Evolutionary conservation across 768 basidiomycete genomes (phyloP), one percentile per base, ranked within the genome.

Genomic region (Collybiopsis confluens): DNA sequence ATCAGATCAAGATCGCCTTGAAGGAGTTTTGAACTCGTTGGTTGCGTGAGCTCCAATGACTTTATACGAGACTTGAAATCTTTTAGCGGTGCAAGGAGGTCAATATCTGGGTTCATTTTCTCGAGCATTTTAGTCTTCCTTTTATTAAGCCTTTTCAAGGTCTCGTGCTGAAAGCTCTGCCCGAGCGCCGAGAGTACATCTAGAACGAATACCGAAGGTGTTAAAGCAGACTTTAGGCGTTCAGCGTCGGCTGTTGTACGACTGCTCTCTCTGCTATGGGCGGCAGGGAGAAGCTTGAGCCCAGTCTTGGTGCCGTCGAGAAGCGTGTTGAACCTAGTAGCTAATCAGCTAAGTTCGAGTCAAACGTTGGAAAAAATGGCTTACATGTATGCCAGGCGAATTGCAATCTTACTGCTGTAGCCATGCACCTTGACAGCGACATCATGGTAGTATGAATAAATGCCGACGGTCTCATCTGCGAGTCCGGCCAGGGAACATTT

Each of bases 241-340:
- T 15, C 15, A 6, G 8, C n/a, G 38, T 40, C 38, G 15, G 4
- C 8, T 4, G 38, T 9, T 15, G 72, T 87, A 5, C 24, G 40
- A 2, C 55, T 56, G 21, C 50, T 56, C 59, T 90, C 85, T 0
- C 54, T 13, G 0, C 69, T 54, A 40, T 79, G 78, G 2, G 82
- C 63, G 0, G 63, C 58, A 0, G 46, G 33, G 52, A 73, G 77
- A 44, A 89, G 74, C 2, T 74, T 73, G 5, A 79, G 72, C 0
- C 88, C 88, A 18, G 83, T 83, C 64, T 90, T 90, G 44, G 75
- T 77, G 0, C 85, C 75, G 66, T 91, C 88, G 8, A 91, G 70
- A 9, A 85, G 70, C 1, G 78, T 82, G 7, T 78, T 81, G 56
- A 87, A 88, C 69, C 89, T 90, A 52, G 33, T 41, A 20, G 1